These are phyloP conservation scores for Coniella lustricola DNA, from an alignment of 2,329 filamentous ascomycete species.

Conservation along the genomic window DNA sequence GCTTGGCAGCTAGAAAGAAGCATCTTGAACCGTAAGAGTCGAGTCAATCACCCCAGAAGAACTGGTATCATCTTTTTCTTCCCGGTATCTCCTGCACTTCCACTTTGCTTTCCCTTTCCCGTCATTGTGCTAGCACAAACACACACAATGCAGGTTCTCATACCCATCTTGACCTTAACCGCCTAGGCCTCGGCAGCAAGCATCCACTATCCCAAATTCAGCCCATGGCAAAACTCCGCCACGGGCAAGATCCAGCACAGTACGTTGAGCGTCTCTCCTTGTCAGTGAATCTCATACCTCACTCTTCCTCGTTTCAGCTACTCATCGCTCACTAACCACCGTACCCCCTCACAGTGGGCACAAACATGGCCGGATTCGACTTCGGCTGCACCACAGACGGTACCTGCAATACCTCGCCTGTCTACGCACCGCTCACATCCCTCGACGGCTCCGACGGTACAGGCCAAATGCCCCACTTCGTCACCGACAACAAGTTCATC, in stretches of 20 bases:
- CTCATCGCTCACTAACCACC: neutral
- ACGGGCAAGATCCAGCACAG: neutral
- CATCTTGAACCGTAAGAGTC: no score
- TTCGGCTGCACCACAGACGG: slow-evolving; percentile 37
- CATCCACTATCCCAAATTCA: neutral
- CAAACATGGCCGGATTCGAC: slow-evolving; percentile 41
- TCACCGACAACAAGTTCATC: slow-evolving; percentile 46
- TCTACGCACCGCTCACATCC: slow-evolving; percentile 25
- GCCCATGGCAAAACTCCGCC: slow-evolving; percentile 2
- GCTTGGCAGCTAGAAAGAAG: no score
- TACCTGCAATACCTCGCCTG: slow-evolving; percentile 26
- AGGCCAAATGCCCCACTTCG: slow-evolving; percentile 50
- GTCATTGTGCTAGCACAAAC: no score
- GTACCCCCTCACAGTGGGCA: slow-evolving; percentile 21
- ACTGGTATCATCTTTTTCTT: neutral
- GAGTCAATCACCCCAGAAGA: no score
- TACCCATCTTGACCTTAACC: neutral
- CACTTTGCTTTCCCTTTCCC: no score
- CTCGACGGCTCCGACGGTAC: slow-evolving; percentile 27
- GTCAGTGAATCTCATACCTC: no score
- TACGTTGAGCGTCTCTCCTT: no score
- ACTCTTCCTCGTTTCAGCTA: neutral
- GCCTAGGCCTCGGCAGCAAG: slow-evolving; percentile 4
- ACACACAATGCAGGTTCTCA: slow-evolving; percentile 2
- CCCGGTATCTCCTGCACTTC: no score